Evolutionary conservation across 2,329 filamentous ascomycete genomes (phyloP), one percentile per base, ranked within the genome.

Genomic region (Arthrobotrys sinensis): DNA sequence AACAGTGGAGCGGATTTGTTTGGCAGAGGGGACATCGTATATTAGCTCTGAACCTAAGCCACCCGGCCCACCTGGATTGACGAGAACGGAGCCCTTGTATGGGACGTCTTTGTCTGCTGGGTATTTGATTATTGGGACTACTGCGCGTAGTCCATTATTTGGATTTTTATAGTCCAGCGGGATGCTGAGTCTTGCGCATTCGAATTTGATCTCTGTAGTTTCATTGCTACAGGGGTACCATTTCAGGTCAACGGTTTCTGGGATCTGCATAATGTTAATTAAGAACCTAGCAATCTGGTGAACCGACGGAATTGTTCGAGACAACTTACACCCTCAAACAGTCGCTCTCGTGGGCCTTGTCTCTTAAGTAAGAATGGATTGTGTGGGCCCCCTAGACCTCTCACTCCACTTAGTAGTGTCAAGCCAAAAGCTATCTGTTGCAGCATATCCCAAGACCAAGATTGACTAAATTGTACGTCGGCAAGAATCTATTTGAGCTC

Each of bases 111-210:
- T 53, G 10, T 46, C 60, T 0, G 76, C 76, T 32, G 67, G 63
- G 8, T 57, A 53, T 43, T 57, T 67, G 11, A 79, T 64, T 1
- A 79, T 43, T 2, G 75, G 75, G 21, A 79, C 43, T 32, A 68
- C 53, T 5, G 75, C 75, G 40, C 48, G 34, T 3, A 79, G 62
- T 2, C 68, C 81, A 71, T 85, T 84, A 40, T 86, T 75, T 4
- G 85, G 85, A 14, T 85, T 84, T 75, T 84, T 81, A 77, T 87
- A 87, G 80, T 87, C 86, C 84, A 87, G 86, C 6, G 86, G 85
- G 24, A 11, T 66, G 52, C 36, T 70, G 12, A 77, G 55, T n/a
- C 48, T 50, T 50, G 73, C 73, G 16, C 73, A 77, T 53, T 77
- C 48, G 36, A 60, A 66, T 16, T 34, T n/a, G n/a, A 77, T 28